Conservation (phyloP, 2,329 filamentous ascomycete species). For the Ramularia endophylla region DNA sequence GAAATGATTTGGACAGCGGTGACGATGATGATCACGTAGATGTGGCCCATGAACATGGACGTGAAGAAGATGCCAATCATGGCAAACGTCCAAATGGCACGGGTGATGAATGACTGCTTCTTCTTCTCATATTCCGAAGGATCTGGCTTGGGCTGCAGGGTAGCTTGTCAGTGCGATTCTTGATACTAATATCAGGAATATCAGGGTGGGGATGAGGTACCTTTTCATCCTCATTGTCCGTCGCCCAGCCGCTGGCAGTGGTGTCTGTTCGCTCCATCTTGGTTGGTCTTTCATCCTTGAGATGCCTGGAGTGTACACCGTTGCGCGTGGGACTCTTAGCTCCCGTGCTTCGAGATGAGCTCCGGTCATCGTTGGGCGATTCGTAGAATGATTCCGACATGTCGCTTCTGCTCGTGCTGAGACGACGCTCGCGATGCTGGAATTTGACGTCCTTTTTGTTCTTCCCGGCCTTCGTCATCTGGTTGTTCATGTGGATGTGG, state of each 20-base stretch:
- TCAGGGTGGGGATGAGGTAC: constrained; percentile 5
- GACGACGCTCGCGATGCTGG: constrained; percentile 51
- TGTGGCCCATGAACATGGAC: constrained; percentile 89
- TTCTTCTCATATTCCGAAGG: constrained; percentile 88
- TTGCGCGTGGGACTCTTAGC: constrained; percentile 47
- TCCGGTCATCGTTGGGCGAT: constrained; percentile 22
- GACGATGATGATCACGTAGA: constrained; percentile 92
- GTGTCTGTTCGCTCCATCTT: constrained; percentile 22
- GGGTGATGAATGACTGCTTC: constrained; percentile 93
- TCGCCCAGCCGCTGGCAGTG: constrained; percentile 29
- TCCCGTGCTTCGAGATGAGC: constrained; percentile 37
- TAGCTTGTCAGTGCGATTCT: background rate
- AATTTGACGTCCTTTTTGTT: constrained; percentile 55
- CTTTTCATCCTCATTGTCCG: constrained; percentile 31
- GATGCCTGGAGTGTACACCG: constrained; percentile 24
- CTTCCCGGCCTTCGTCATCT: constrained; percentile 43
- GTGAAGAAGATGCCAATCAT: constrained; percentile 95
- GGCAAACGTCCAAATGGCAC: constrained; percentile 95
- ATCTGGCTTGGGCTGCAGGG: constrained; percentile 14
- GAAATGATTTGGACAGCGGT: constrained; percentile 93
- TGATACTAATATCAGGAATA: too few species aligned
- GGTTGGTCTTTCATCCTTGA: constrained; percentile 18
- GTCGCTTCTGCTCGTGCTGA: constrained; percentile 52
- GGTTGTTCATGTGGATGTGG: too few species aligned
- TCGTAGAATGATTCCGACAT: constrained; percentile 47